These are phyloP conservation scores for Heterobasidion occidentale DNA, from an alignment of 1,284 basidiomycete species.

Conservation along the genomic window DNA sequence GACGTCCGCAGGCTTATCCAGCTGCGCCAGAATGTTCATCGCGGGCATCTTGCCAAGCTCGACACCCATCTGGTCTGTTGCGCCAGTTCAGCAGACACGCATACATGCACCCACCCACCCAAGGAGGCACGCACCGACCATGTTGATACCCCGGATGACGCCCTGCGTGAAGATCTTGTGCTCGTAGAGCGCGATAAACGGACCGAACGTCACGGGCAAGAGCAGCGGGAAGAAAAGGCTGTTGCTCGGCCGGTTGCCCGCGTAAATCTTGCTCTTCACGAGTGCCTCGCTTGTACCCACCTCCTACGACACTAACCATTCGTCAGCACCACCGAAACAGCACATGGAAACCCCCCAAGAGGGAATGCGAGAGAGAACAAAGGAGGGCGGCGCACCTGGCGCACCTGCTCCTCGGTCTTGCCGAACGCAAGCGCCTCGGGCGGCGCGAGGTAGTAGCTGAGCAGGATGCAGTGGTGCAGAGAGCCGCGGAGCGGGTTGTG, in stretches of 20 bases:
- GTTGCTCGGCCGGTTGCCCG: slow-evolving; percentile 96
- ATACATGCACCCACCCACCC: neutral
- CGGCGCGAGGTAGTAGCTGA: slow-evolving; percentile 98
- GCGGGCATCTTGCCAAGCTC: slow-evolving; percentile 96
- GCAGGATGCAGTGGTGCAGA: slow-evolving; percentile 94
- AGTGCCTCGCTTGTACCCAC: slow-evolving; percentile 80
- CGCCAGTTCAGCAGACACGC: neutral
- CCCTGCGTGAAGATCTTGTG: slow-evolving; percentile 99
- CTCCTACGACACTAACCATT: slow-evolving; percentile 39
- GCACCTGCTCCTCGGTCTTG: slow-evolving; percentile 88
- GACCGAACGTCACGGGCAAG: slow-evolving; percentile 84
- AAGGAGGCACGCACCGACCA: slow-evolving; percentile 57
- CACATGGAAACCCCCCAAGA: neutral
- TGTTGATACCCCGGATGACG: slow-evolving; percentile 97
- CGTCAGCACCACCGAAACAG: neutral
- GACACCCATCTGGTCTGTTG: slow-evolving; percentile 85
- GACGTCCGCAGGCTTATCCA: slow-evolving; percentile 78
- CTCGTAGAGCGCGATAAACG: slow-evolving; percentile 89
- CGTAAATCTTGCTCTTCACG: slow-evolving; percentile 96
- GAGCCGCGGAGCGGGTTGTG: slow-evolving; percentile 85
- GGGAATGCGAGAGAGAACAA: neutral
- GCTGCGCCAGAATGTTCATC: slow-evolving; percentile 89
- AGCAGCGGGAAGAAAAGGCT: slow-evolving; percentile 92
- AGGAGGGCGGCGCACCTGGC: slow-evolving; percentile 20
- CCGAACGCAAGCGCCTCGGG: slow-evolving; percentile 97